phyloP scores from a whole-genome alignment of 2,329 filamentous ascomycete species.

The Hypocrella siamensis region DNA sequence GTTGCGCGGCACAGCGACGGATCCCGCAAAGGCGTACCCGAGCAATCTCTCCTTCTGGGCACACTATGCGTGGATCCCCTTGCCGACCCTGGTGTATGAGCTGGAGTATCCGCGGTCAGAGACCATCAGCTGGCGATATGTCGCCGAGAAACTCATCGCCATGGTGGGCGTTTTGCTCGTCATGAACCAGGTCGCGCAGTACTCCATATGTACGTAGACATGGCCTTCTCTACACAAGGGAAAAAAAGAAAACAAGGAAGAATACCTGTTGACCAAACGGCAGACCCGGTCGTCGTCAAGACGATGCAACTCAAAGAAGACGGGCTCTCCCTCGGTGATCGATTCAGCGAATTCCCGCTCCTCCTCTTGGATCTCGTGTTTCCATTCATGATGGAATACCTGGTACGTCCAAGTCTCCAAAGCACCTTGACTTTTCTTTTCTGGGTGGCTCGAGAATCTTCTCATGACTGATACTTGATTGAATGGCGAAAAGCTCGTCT shows the following conservation, averaged over 20 bases:
- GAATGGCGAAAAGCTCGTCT: too few relatives aligned
- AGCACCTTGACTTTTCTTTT: too few relatives aligned
- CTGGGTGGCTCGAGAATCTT: background rate
- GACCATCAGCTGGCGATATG: constrained; percentile 57
- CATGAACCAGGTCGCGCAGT: constrained; percentile 66
- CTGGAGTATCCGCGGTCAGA: constrained; percentile 58
- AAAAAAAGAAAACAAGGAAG: background rate
- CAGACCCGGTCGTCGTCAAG: constrained; percentile 52
- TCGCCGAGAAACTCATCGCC: constrained; percentile 54
- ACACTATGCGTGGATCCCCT: constrained; percentile 56
- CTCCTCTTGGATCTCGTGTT: constrained; percentile 62
- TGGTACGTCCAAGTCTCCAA: too few relatives aligned
- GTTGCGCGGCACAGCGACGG: constrained; percentile 45
- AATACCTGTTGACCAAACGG: too few relatives aligned
- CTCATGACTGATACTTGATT: too few relatives aligned
- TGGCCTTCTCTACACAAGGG: background rate
- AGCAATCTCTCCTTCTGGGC: constrained; percentile 49
- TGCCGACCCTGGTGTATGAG: constrained; percentile 69
- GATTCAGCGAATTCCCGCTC: constrained; percentile 56
- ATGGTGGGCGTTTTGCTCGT: constrained; percentile 59
- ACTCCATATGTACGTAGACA: constrained; percentile 42
- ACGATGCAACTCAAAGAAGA: constrained; percentile 52
- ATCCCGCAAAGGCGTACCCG: constrained; percentile 40
- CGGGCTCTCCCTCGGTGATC: constrained; percentile 41
- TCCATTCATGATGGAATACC: constrained; percentile 64